Base-by-base conservation (phyloP, 2,329 filamentous ascomycete genomes). In the Xylaria sp. region DNA sequence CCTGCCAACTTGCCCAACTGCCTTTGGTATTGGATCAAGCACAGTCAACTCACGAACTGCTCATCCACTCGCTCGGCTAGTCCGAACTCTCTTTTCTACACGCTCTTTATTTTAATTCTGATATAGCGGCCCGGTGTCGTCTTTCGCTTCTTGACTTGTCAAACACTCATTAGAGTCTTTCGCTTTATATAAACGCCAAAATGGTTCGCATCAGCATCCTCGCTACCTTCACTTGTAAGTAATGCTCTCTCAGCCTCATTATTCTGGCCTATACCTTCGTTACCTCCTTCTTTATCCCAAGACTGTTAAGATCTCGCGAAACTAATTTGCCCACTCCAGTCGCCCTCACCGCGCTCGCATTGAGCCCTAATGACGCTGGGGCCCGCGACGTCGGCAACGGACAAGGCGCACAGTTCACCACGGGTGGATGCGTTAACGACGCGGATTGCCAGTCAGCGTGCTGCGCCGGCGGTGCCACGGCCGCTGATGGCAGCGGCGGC, bases 361-460 rank as follows among this genome's bases (percentile, higher is more conserved):
- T 80, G 51, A 80, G 74, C 15, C 79, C 79, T 37, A 81, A 80
- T 72, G 66, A 74, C 41, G 76, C 79, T 7, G 80, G 79, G 32
- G 78, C 80, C 44, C 76, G 76, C 58, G 75, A 80, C 60, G 79
- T 81, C 48, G 79, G 79, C 44, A 73, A 76, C 57, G 79, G 74
- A n/a, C 72, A 80, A 8, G 76, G 73, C 3, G 61, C 72, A 41
- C 80, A 81, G 66, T 81, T 81, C 75, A 81, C 77, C n/a, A 81
- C 80, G 15, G 80, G 79, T 41, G 80, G 80, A 20, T 81, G 80
- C 62, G 73, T 77, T 48, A 69, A 74, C 23, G 75, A 81, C 64
- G 78, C 77, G 13, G 80, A 80, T 67, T 80, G 78, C 75, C 69
- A 70, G 34, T 76, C 78, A 63, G 76, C 74, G 52, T 80, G 78